phyloP scores from a whole-genome alignment of 345 rosid genomes.

The Bruguiera gymnorhiza region DNA sequence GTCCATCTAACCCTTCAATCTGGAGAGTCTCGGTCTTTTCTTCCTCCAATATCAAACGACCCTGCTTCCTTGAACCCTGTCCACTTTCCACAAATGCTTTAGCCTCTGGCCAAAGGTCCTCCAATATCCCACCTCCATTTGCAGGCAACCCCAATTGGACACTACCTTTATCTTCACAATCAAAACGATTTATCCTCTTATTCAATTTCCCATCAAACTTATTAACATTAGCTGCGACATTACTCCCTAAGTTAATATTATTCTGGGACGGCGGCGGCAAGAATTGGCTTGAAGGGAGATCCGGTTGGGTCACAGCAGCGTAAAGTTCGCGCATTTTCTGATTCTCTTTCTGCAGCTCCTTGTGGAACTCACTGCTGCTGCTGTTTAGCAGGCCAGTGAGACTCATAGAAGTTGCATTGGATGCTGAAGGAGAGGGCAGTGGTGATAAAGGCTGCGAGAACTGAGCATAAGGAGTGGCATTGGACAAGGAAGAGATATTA shows the following conservation, averaged over 20 bases:
- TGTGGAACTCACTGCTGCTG: constrained; percentile 19
- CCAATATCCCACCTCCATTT: constrained; percentile 39
- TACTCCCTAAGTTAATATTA: constrained; percentile 14
- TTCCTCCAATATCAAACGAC: constrained; percentile 14
- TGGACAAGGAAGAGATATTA: background rate
- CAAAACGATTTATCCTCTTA: constrained; percentile 13
- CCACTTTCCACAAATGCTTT: constrained; percentile 32
- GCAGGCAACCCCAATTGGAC: constrained; percentile 15
- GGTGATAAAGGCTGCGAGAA: constrained; percentile 37
- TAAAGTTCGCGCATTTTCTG: constrained; percentile 19
- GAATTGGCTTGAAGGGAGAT: constrained; percentile 79
- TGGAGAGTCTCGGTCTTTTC: constrained; percentile 14
- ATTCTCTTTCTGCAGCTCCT: constrained; percentile 18
- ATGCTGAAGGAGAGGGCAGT: constrained; percentile 17
- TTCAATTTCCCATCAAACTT: constrained; percentile 12
- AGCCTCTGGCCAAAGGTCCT: constrained; percentile 56
- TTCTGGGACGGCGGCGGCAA: constrained; percentile 16
- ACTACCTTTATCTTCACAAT: constrained; percentile 1
- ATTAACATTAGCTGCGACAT: background rate
- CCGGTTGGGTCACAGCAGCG: constrained; percentile 40
- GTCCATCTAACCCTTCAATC: constrained; percentile 19
- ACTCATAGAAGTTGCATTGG: constrained; percentile 4
- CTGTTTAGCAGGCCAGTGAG: background rate
- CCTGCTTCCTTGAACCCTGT: constrained; percentile 24
- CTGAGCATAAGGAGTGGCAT: background rate